Percentiles rank a stretch among this genome's conserved stretches.
Conservation (phyloP, 2,329 filamentous ascomycete species). For the Claviceps pazoutovae region DNA sequence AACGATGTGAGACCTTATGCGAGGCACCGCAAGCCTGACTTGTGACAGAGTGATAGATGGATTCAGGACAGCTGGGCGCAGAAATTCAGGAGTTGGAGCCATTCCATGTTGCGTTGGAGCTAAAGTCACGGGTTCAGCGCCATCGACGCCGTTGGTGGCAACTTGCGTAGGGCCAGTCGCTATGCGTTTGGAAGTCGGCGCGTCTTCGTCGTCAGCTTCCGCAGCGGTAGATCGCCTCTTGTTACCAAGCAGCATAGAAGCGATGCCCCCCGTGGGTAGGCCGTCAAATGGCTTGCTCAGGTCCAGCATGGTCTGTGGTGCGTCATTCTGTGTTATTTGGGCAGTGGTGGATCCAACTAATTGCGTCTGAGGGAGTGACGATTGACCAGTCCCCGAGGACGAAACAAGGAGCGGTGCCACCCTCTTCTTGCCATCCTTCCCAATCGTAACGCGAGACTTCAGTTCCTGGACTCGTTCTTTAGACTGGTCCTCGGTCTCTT, state of each 20-base stretch:
- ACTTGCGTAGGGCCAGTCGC: slow-evolving; percentile 60
- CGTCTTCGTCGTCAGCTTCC: slow-evolving; percentile 60
- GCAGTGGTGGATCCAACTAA: slow-evolving; percentile 62
- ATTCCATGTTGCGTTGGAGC: slow-evolving; percentile 45
- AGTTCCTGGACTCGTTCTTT: slow-evolving; percentile 44
- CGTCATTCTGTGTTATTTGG: slow-evolving; percentile 50
- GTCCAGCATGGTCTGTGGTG: slow-evolving; percentile 72
- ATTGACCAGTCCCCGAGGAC: slow-evolving; percentile 72
- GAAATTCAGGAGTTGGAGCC: slow-evolving; percentile 62
- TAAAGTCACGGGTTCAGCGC: slow-evolving; percentile 60
- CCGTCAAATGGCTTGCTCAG: slow-evolving; percentile 90
- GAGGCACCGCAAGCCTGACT: slow-evolving; percentile 74
- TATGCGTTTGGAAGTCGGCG: slow-evolving; percentile 32
- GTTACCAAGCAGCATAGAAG: slow-evolving; percentile 77
- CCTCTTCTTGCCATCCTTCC: slow-evolving; percentile 92
- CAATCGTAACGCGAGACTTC: slow-evolving; percentile 86
- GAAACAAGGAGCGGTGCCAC: slow-evolving; percentile 87
- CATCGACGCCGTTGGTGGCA: slow-evolving; percentile 61
- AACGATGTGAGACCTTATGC: slow-evolving; percentile 69
- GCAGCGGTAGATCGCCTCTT: slow-evolving; percentile 68
- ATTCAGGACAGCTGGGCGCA: slow-evolving; percentile 77
- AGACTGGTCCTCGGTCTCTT: slow-evolving; percentile 38
- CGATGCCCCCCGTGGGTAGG: slow-evolving; percentile 76
- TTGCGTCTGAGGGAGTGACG: slow-evolving; percentile 78
- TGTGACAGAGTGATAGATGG: slow-evolving; percentile 72